Evolutionary conservation across 768 basidiomycete genomes (phyloP).

Genomic region (Pisolithus albus): DNA sequence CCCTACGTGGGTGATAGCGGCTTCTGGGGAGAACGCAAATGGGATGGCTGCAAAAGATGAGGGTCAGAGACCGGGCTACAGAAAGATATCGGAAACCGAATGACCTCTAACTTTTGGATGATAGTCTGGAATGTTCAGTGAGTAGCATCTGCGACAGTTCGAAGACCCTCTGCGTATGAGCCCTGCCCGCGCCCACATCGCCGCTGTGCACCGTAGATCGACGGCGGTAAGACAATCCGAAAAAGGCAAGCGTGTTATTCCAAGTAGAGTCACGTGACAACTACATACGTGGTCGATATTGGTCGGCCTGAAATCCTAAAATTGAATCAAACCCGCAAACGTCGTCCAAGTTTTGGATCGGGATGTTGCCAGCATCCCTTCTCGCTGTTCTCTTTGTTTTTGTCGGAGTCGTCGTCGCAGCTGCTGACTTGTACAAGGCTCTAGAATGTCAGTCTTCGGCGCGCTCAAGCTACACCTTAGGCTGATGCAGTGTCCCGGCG

Average conservation of each 20-base stretch:
- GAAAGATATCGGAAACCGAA: conserved; percentile 1
- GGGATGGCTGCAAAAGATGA: conserved; percentile 37
- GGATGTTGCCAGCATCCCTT: conserved; percentile 25
- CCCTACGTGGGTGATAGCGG: conserved; percentile 37
- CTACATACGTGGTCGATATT: conserved; percentile 20
- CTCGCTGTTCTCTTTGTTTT: conserved; percentile 24
- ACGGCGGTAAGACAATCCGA: no score
- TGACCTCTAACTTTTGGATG: conserved; percentile 37
- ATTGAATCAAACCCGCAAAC: neutral
- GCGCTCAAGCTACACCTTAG: conserved; percentile 18
- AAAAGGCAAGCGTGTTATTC: no score
- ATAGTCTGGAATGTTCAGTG: conserved; percentile 16
- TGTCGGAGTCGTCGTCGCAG: conserved; percentile 31
- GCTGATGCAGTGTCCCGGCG: conserved; percentile 12
- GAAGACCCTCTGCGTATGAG: conserved; percentile 1
- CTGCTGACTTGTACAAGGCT: conserved; percentile 75
- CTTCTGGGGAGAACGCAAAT: conserved; percentile 40
- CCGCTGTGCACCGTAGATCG: no score
- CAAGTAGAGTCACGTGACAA: no score
- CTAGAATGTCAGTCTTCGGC: conserved; percentile 63
- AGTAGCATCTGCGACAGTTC: conserved; percentile 12
- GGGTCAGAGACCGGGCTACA: conserved; percentile 6
- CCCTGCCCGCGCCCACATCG: conserved; percentile 14
- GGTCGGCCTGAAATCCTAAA: conserved; percentile 2
- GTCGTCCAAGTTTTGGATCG: neutral